These are phyloP conservation scores for Fragaria nilgerrensis DNA, from an alignment of 306 rosid genomes.

Conservation along the genomic window DNA sequence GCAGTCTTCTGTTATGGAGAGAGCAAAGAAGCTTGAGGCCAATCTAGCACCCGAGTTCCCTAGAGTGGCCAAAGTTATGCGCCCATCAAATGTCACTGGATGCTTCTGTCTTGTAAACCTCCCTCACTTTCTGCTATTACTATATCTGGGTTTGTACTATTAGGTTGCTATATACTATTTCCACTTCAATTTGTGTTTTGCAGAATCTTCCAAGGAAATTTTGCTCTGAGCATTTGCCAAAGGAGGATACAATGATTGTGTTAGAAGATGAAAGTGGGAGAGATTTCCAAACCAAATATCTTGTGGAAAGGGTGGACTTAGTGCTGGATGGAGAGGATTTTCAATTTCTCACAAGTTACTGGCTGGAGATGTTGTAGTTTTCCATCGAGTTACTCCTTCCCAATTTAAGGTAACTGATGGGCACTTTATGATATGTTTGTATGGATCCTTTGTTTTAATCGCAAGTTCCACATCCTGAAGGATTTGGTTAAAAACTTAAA, in stretches of 20 bases:
- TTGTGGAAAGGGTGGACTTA: constrained; percentile 40
- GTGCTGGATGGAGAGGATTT: constrained; percentile 59
- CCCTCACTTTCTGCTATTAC: background rate
- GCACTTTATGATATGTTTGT: background rate
- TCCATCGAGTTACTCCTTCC: constrained; percentile 36
- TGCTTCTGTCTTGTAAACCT: constrained; percentile 56
- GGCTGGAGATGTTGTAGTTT: constrained; percentile 39
- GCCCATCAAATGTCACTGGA: constrained; percentile 40
- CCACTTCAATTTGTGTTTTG: constrained; percentile 10
- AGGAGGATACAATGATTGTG: constrained; percentile 28
- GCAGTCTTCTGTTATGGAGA: constrained; percentile 12
- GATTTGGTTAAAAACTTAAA: background rate
- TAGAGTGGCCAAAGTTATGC: constrained; percentile 39
- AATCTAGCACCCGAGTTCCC: constrained; percentile 36
- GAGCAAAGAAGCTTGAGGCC: constrained; percentile 40
- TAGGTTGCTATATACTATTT: constrained; percentile 1
- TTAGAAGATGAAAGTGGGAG: constrained; percentile 49
- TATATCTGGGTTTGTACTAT: background rate
- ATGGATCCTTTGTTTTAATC: background rate
- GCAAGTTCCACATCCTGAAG: background rate
- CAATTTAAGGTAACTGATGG: constrained; percentile 45
- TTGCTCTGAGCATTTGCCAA: constrained; percentile 44
- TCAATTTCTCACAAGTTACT: constrained; percentile 38
- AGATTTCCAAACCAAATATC: constrained; percentile 34
- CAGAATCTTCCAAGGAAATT: constrained; percentile 48